A percentile compares a stretch with the other conserved stretches of the same genome.
These are phyloP conservation scores for Penicillium hesseltinei DNA, from an alignment of 2,329 filamentous ascomycete genomes.

Conservation along the genomic window DNA sequence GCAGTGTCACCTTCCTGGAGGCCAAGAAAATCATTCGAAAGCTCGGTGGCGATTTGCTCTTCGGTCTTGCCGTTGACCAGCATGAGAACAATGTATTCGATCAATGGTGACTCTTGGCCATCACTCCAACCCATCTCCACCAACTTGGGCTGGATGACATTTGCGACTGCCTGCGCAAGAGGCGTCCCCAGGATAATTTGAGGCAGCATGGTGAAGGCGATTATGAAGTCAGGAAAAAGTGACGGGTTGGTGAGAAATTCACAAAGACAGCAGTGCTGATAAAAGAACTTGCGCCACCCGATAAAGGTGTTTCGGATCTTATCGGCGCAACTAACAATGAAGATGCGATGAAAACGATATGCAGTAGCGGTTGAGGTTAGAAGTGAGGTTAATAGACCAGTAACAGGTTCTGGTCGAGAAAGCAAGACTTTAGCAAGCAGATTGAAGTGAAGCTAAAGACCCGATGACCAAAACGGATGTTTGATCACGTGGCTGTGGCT, in stretches of 20 bases:
- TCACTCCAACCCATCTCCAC: conserved; percentile 91
- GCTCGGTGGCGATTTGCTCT: conserved; percentile 81
- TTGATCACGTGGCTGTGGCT: conserved; percentile 60
- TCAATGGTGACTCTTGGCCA: conserved; percentile 76
- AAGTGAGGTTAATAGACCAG: background rate
- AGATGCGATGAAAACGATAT: background rate
- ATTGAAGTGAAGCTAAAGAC: conserved; percentile 4
- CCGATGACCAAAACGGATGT: conserved; percentile 4
- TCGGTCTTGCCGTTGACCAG: conserved; percentile 92
- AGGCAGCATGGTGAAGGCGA: conserved; percentile 17
- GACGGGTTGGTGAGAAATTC: background rate
- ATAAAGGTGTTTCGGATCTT: conserved; percentile 9
- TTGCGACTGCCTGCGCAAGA: conserved; percentile 77
- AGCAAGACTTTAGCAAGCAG: background rate
- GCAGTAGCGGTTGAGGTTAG: background rate
- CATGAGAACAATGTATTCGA: conserved; percentile 97
- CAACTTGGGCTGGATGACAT: conserved; percentile 83
- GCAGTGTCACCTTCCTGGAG: conserved; percentile 79
- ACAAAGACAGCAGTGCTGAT: conserved; percentile 5
- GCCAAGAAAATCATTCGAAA: conserved; percentile 81
- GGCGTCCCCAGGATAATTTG: conserved; percentile 78
- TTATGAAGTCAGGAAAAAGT: background rate
- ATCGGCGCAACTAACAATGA: background rate
- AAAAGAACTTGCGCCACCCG: conserved; percentile 20
- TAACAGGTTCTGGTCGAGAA: background rate